Evolutionary conservation across 2,329 filamentous ascomycete species (phyloP).

Genomic region (Rachicladosporium sp.): DNA sequence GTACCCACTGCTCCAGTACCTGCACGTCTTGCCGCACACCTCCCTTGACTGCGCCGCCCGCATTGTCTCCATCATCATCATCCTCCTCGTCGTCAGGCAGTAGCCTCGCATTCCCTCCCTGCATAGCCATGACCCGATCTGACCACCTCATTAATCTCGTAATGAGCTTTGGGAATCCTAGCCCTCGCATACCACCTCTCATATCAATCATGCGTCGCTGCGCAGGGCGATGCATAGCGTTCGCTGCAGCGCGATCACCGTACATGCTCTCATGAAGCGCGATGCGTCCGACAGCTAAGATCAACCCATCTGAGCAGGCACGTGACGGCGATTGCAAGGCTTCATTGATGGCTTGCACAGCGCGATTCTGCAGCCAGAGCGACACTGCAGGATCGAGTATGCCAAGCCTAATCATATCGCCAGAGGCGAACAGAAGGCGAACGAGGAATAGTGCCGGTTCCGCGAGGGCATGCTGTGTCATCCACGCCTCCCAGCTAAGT

Average conservation of each 20-base stretch:
- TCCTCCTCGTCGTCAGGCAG: slow-evolving; percentile 18
- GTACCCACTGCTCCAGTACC: slow-evolving; percentile 20
- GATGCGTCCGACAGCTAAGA: slow-evolving; percentile 22
- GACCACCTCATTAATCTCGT: slow-evolving; percentile 23
- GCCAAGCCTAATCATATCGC: slow-evolving; percentile 18
- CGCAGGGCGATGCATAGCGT: slow-evolving; percentile 20
- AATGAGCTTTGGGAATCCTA: slow-evolving; percentile 20
- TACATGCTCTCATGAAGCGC: slow-evolving; percentile 24
- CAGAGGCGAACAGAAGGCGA: slow-evolving; percentile 21
- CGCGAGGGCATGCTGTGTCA: slow-evolving; percentile 20
- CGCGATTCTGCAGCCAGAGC: slow-evolving; percentile 18
- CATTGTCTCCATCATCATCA: too few species aligned
- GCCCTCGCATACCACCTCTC: slow-evolving; percentile 19
- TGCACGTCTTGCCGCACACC: slow-evolving; percentile 17
- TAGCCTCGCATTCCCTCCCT: slow-evolving; percentile 17
- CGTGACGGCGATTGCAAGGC: slow-evolving; percentile 12
- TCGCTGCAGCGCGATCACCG: slow-evolving; percentile 19
- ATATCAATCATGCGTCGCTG: slow-evolving; percentile 23
- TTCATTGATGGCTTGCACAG: slow-evolving; percentile 19
- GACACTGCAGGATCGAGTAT: slow-evolving; percentile 12
- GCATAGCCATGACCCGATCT: slow-evolving; percentile 22
- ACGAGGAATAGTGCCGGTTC: slow-evolving; percentile 24
- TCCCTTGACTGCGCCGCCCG: slow-evolving; percentile 9
- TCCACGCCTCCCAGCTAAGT: slow-evolving; percentile 21
- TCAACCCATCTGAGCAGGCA: slow-evolving; percentile 14